Evolutionary conservation across 164 flowering plant genomes (phyloP).

Genomic region (Pachysandra terminalis): DNA sequence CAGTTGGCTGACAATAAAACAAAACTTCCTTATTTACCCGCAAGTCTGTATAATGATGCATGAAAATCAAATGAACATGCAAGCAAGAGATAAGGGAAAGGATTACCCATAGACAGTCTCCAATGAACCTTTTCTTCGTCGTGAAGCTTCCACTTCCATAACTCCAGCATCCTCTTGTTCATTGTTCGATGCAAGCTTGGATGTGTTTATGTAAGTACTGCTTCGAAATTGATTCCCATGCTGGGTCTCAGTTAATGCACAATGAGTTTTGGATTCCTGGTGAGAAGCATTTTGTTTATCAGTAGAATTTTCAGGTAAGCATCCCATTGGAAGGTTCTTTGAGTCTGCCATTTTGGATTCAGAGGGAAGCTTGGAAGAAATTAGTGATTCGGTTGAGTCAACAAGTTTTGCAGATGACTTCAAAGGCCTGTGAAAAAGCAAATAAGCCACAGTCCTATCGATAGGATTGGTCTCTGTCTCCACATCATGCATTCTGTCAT

Average conservation of each 20-base stretch:
- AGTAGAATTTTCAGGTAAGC: conserved; percentile 22
- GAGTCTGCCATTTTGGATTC: conserved; percentile 26
- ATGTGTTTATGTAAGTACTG: conserved; percentile 27
- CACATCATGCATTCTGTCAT: conserved; percentile 27
- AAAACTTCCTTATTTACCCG: conserved; percentile 37
- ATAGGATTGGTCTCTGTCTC: conserved; percentile 86
- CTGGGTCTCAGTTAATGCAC: conserved; percentile 18
- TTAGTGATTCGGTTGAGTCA: conserved; percentile 43
- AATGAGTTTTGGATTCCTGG: conserved; percentile 26
- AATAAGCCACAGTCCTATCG: conserved; percentile 80
- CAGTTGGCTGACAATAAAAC: conserved; percentile 48
- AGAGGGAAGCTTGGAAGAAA: conserved; percentile 26
- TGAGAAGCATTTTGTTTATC: conserved; percentile 19
- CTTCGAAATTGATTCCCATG: conserved; percentile 21
- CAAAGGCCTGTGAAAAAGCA: conserved; percentile 70
- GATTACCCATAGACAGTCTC: conserved; percentile 34
- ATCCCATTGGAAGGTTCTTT: conserved; percentile 18
- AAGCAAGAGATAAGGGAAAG: conserved; percentile 39
- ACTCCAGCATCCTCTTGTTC: conserved; percentile 24
- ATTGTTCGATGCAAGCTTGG: conserved; percentile 36
- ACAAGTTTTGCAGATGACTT: conserved; percentile 36
- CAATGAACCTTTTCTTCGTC: conserved; percentile 4
- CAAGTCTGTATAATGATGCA: conserved; percentile 22
- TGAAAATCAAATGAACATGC: neutral
- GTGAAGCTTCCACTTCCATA: conserved; percentile 28